Base-by-base conservation (phyloP, 2,329 filamentous ascomycete genomes). In the Aspergillus spinulosporus region DNA sequence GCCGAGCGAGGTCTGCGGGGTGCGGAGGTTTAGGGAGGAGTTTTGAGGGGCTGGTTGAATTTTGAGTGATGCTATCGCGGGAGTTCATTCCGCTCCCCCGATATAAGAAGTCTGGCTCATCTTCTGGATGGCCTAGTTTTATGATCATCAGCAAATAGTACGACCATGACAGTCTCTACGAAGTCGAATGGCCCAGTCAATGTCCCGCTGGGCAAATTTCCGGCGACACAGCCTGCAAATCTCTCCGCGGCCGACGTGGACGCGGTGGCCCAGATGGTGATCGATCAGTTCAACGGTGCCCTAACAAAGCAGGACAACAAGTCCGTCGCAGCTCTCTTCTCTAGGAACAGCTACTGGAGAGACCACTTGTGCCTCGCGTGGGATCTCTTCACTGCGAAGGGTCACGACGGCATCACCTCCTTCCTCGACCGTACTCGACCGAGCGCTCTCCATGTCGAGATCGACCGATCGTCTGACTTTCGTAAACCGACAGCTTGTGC, bases 321-420 rank as follows among this genome's bases (percentile, higher is more conserved):
- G 1, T 65, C 69, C 0, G 52, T 78, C 8, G 68, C 73, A 0
- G 58, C 69, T 3, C 73, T 84, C 0, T 84, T 84, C 61, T 61
- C 79, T 2, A 69, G 78, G 9, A 75, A 80, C 36, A 74, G 79
- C 15, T 84, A 80, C 65, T 86, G 82, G 82, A 74, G 83, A 40
- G 84, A 87, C 63, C 80, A 85, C 51, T 75, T 86, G 2, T 79
- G 74, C 4, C 64, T 86, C 7, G 79, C 81, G 0, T 85, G 82
- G 78, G 77, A 82, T 34, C 74, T 84, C 26, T 80, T 76, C 32
- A 86, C 84, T 0, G 62, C 81, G 12, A 78, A 80, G 59, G 77
- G 78, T 6, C 65, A 68, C 45, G 60, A 76, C 49, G 73, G 72
- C 32, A 78, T 83, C 43, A 43, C 44, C 14, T 55, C 57, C 43